Conservation (phyloP, 495 filamentous ascomycete species). For the Lentithecium fluviatile region DNA sequence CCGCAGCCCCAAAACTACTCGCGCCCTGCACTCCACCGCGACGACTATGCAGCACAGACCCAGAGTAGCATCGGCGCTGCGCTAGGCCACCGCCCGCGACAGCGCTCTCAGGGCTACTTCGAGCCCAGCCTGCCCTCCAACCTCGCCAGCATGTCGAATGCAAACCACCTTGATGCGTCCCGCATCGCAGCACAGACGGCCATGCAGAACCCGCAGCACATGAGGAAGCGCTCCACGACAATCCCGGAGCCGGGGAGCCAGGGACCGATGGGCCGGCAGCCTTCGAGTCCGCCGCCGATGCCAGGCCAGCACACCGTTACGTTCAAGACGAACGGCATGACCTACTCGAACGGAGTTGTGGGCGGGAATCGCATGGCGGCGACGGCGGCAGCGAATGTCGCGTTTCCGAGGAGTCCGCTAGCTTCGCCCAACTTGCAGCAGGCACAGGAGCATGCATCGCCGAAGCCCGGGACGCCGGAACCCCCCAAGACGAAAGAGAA, state of each 20-base stretch:
- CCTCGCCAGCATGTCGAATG: constrained; percentile 45
- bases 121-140: constrained; percentile 79
- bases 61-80: constrained; percentile 16
- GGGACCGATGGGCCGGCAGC: constrained; percentile 50
- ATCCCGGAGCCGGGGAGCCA: constrained; percentile 49
- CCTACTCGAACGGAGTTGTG: constrained; percentile 65
- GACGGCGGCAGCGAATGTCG: constrained; percentile 79
- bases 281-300: constrained; percentile 54
- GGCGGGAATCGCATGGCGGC: constrained; percentile 69
- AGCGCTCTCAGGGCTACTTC: constrained; percentile 85
- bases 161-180: constrained; percentile 61
- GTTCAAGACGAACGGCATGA: constrained; percentile 50
- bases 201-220: constrained; percentile 63
- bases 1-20: constrained; percentile 55
- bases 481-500: constrained; percentile 64
- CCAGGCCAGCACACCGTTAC: constrained; percentile 48
- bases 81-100: constrained; percentile 47
- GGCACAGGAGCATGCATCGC: constrained; percentile 30
- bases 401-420: constrained; percentile 67
- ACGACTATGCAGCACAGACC: constrained; percentile 19
- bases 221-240: constrained; percentile 71
- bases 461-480: constrained; percentile 16
- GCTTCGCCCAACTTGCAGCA: constrained; percentile 37
- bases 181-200: constrained; percentile 90
- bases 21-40: constrained; percentile 39